These are phyloP conservation scores for Cardiospermum halicacabum DNA, from an alignment of 345 rosid species.

Conservation along the genomic window DNA sequence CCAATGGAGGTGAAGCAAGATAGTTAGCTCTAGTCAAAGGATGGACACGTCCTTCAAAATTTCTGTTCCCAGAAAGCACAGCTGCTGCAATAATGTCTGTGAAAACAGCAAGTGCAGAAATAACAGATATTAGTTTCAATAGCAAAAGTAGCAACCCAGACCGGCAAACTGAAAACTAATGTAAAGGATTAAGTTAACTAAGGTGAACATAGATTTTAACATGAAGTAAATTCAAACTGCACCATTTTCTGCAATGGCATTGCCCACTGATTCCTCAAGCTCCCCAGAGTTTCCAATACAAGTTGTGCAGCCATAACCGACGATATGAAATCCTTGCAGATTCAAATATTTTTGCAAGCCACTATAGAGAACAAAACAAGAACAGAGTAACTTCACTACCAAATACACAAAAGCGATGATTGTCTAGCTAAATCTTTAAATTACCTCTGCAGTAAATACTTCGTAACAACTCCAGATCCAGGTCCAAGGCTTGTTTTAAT, in stretches of 20 bases:
- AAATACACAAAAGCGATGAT: not conserved
- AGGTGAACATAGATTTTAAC: not conserved
- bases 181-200: not conserved
- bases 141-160: not conserved
- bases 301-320: conserved; percentile 83
- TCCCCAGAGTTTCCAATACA: conserved; percentile 81
- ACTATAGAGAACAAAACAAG: conserved; percentile 29
- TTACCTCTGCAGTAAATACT: conserved; percentile 63
- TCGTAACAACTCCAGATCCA: conserved; percentile 76
- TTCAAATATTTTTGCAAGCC: conserved; percentile 63
- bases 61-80: conserved; percentile 82
- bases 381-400: not conserved
- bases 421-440: not conserved
- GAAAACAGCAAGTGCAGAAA: conserved; percentile 9
- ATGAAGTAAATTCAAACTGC: not conserved
- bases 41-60: conserved; percentile 89
- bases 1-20: conserved; percentile 88
- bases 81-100: conserved; percentile 76
- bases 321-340: conserved; percentile 64
- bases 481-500: conserved; percentile 83
- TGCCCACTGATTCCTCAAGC: conserved; percentile 53
- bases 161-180: not conserved
- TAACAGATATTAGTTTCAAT: conserved; percentile 11
- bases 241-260: conserved; percentile 70
- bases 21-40: conserved; percentile 81